Conservation (phyloP, 2,329 filamentous ascomycete species). For the Spiromastix sp. region DNA sequence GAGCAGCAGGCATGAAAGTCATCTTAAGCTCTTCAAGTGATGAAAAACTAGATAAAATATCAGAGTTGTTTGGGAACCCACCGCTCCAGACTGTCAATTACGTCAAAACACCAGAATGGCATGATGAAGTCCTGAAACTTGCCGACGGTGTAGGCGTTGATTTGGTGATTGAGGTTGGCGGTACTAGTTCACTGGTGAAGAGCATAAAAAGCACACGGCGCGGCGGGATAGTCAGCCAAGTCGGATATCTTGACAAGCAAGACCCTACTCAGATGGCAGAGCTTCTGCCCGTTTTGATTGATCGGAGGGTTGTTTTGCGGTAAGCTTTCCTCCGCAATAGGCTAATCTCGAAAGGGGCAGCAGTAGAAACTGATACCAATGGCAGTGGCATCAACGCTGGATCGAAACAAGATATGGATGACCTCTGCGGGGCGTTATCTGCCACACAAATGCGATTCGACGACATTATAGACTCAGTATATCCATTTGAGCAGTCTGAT, state of each 20-base stretch:
- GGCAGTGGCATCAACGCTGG: too few relatives aligned
- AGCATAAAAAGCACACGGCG: constrained; percentile 32
- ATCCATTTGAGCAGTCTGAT: too few relatives aligned
- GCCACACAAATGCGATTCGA: too few relatives aligned
- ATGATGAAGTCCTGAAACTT: constrained; percentile 23
- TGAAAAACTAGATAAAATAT: constrained; percentile 21
- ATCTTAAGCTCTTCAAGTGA: constrained; percentile 31
- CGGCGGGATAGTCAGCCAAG: constrained; percentile 33
- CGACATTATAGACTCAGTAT: too few relatives aligned
- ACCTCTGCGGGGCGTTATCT: too few relatives aligned
- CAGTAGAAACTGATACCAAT: too few relatives aligned
- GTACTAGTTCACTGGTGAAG: constrained; percentile 26
- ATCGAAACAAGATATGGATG: too few relatives aligned
- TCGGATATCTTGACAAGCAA: constrained; percentile 31
- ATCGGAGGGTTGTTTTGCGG: too few relatives aligned
- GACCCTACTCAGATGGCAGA: constrained; percentile 22
- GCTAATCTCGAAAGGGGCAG: too few relatives aligned
- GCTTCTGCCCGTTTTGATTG: constrained; percentile 28
- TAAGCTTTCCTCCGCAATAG: too few relatives aligned
- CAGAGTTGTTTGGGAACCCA: constrained; percentile 14
- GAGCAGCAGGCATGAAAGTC: constrained; percentile 22
- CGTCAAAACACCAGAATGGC: constrained; percentile 18
- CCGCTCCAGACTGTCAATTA: constrained; percentile 25
- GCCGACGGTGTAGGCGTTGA: constrained; percentile 26
- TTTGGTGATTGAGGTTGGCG: constrained; percentile 32